A percentile compares a stretch with the other conserved stretches of the same genome.
Evolutionary conservation across 371 early-diverging fungal species (phyloP).

Genomic region (Actinomortierella wolfii): DNA sequence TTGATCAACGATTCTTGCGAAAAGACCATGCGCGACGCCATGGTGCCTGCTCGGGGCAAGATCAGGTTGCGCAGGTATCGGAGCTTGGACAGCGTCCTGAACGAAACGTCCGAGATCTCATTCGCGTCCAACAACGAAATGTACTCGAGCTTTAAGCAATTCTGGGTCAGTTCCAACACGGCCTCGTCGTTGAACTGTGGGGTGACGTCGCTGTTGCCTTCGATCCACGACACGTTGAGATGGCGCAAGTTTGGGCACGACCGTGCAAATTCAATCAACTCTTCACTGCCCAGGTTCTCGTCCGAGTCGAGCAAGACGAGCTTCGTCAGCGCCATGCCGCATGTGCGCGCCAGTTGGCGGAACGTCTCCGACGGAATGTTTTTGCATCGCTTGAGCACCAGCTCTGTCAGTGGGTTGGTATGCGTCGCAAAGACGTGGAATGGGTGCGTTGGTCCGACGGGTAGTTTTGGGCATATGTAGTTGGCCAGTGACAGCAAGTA

Average conservation of each 20-base stretch:
- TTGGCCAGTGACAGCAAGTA: slow-evolving; percentile 45
- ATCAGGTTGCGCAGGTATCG: slow-evolving; percentile 42
- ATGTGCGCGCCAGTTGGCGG: slow-evolving; percentile 36
- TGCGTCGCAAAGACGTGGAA: slow-evolving; percentile 37
- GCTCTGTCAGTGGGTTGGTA: slow-evolving; percentile 39
- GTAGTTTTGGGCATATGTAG: slow-evolving; percentile 36
- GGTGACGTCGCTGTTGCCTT: slow-evolving; percentile 13
- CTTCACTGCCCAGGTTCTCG: slow-evolving; percentile 25
- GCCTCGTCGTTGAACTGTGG: slow-evolving; percentile 44
- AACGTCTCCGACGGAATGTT: slow-evolving; percentile 43
- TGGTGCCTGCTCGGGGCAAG: slow-evolving; percentile 34
- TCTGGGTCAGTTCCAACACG: slow-evolving; percentile 27
- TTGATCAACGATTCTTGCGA: slow-evolving; percentile 36
- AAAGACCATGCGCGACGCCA: slow-evolving; percentile 28
- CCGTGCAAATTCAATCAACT: slow-evolving; percentile 39
- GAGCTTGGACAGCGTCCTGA: slow-evolving; percentile 35
- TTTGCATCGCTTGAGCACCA: slow-evolving; percentile 43
- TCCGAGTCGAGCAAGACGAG: slow-evolving; percentile 42
- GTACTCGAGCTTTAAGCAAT: slow-evolving; percentile 36
- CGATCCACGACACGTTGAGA: slow-evolving; percentile 41
- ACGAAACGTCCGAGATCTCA: slow-evolving; percentile 44
- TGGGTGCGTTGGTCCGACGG: slow-evolving; percentile 28
- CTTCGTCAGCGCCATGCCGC: slow-evolving; percentile 44
- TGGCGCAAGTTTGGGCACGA: slow-evolving; percentile 42
- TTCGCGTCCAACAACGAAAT: slow-evolving; percentile 43